A percentile compares a stretch with the other conserved stretches of the same genome.
phyloP scores from a whole-genome alignment of 2,329 filamentous ascomycete species.

The Coniochaeta sp. region DNA sequence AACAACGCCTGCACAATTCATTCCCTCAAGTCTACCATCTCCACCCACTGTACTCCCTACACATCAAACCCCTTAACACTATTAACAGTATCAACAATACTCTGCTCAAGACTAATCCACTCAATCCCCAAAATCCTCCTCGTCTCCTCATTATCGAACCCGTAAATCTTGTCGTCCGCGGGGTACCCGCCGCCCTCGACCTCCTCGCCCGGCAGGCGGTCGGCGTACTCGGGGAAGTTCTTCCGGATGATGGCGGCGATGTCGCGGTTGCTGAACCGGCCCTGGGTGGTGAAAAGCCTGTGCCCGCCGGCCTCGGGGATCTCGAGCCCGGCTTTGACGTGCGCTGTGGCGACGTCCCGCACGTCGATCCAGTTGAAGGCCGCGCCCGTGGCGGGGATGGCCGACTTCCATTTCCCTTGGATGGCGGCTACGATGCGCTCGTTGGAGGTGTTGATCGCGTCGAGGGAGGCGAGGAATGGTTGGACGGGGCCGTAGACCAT shows the following conservation, averaged over 20 bases:
- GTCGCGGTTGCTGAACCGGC: slow-evolving; percentile 38
- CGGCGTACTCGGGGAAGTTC: slow-evolving; percentile 42
- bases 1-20: not conserved
- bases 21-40: no score
- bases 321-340: slow-evolving; percentile 43
- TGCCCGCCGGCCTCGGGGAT: slow-evolving; percentile 38
- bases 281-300: slow-evolving; percentile 42
- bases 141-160: slow-evolving; percentile 51
- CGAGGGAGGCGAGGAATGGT: slow-evolving; percentile 32
- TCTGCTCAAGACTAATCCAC: slow-evolving; percentile 56
- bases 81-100: slow-evolving; percentile 55
- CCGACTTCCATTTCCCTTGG: slow-evolving; percentile 39
- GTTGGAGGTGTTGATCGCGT: slow-evolving; percentile 47
- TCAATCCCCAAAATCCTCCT: slow-evolving; percentile 54
- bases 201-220: slow-evolving; percentile 37
- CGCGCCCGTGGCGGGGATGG: slow-evolving; percentile 31
- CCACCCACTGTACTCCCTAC: no score
- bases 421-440: slow-evolving; percentile 42
- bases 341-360: slow-evolving; percentile 46
- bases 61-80: slow-evolving; percentile 46
- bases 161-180: slow-evolving; percentile 35
- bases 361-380: slow-evolving; percentile 48
- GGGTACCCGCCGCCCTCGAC: slow-evolving; percentile 34
- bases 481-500: slow-evolving; percentile 47
- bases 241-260: slow-evolving; percentile 35